Base-by-base conservation (phyloP, 768 basidiomycete species). In the Exsudoporus frostii region DNA sequence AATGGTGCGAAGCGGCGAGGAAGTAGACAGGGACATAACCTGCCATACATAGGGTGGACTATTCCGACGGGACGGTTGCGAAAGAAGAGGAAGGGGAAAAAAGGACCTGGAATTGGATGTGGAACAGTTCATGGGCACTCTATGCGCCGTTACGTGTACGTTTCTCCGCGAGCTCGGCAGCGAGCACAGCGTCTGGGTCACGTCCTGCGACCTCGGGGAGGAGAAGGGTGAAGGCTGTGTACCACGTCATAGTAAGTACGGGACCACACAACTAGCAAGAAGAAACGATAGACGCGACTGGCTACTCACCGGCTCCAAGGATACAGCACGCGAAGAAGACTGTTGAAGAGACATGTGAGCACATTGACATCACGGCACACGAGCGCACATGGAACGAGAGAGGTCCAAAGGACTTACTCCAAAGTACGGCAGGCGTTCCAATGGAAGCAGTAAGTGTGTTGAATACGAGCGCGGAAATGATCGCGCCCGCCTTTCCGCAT, bases 391-490 rank as follows among this genome's bases (percentile, higher is more conserved):
- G 19, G 15, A 25, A 7, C 40, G 41, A 7, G 27, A 36, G 17
- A 19, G n/a, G 56, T 20, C 44, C 20, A 32, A 41, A 50, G 30
- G 24, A 78, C 83, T 58, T 58, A 88, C 86, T 88, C 86, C 88
- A 90, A 7, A 90, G 76, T 8, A 85, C 79, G 42, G 67, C 70
- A 0, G 84, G 79, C 8, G 84, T 86, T 17, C 88, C 88, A 54
- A 88, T 79, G n/a, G 72, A 64, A 40, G 77, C 60, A 22, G 75
- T 79, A 29, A 90, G 75, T 1, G 76, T 72, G 68, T 87, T 88
- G 74, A 90, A 90, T 2, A 76, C 86, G 39, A 90, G 79, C 1
- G 85, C 83, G 11, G 85, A 83, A 57, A 90, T 78, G 74, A 92
- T 89, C 0, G 89, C 90, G 48, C 89, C 90, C 0, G 72, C 74